These are phyloP conservation scores for Ilyonectria destructans DNA, from an alignment of 2,329 filamentous ascomycete genomes.

Conservation along the genomic window DNA sequence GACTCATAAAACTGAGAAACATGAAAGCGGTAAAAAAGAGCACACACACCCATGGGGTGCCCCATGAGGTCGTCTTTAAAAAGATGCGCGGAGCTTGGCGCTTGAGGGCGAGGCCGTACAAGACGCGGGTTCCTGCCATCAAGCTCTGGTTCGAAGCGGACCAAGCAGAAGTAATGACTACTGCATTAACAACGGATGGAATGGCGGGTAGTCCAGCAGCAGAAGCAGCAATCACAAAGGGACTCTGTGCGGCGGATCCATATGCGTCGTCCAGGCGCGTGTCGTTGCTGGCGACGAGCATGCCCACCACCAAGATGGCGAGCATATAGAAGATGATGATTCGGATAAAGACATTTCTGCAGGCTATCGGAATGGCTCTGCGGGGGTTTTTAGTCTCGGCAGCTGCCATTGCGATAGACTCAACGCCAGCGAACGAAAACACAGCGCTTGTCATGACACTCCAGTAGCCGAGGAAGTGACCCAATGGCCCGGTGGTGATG, in stretches of 20 bases:
- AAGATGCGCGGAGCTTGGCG: slow-evolving; percentile 72
- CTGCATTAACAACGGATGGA: slow-evolving; percentile 82
- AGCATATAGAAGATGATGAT: slow-evolving; percentile 76
- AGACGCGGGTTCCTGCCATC: slow-evolving; percentile 71
- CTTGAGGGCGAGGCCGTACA: slow-evolving; percentile 74
- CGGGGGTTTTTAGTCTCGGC: slow-evolving; percentile 72
- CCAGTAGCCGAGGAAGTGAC: slow-evolving; percentile 78
- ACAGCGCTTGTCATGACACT: slow-evolving; percentile 76
- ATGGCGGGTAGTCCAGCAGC: slow-evolving; percentile 78
- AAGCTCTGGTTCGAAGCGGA: slow-evolving; percentile 80
- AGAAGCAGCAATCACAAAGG: slow-evolving; percentile 81
- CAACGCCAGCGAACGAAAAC: slow-evolving; percentile 79
- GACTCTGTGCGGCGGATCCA: slow-evolving; percentile 62
- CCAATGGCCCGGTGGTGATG: slow-evolving; percentile 71
- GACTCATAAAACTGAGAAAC: slow-evolving; percentile 71
- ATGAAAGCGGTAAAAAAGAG: slow-evolving; percentile 69
- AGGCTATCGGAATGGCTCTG: slow-evolving; percentile 69
- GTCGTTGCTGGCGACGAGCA: slow-evolving; percentile 74
- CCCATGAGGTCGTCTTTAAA: slow-evolving; percentile 72
- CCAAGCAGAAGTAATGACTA: slow-evolving; percentile 81
- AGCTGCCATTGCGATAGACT: slow-evolving; percentile 74
- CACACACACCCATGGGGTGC: slow-evolving; percentile 75
- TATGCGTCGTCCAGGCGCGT: slow-evolving; percentile 66
- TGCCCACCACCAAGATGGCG: slow-evolving; percentile 79
- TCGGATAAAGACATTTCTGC: slow-evolving; percentile 71